Conservation (phyloP, 2,329 filamentous ascomycete species). For the Dothistroma septosporum region DNA sequence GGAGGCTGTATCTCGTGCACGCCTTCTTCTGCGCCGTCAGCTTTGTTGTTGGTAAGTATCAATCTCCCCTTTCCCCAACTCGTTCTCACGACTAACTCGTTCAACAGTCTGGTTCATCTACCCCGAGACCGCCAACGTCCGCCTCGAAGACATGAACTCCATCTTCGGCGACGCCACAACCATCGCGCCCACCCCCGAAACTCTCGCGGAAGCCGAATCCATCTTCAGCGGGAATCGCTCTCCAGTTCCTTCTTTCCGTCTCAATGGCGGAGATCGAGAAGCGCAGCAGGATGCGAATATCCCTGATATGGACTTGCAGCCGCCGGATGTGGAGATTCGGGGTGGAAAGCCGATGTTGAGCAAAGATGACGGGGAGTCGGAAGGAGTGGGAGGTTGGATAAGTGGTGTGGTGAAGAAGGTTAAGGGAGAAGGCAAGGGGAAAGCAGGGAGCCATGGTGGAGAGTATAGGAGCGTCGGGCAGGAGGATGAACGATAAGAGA, state of each 20-base stretch:
- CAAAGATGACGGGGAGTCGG: conserved; percentile 38
- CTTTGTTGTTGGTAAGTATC: conserved; percentile 84
- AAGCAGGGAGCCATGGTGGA: conserved; percentile 29
- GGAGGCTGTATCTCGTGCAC: conserved; percentile 91
- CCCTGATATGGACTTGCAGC: conserved; percentile 76
- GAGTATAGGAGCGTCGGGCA: conserved; percentile 47
- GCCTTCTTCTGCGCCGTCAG: conserved; percentile 94
- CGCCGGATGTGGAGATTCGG: conserved; percentile 57
- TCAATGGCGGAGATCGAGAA: conserved; percentile 44
- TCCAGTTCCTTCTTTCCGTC: conserved; percentile 72
- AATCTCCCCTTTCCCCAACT: neutral
- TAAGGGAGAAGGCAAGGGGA: conserved; percentile 38
- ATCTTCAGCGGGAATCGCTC: conserved; percentile 69
- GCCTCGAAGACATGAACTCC: conserved; percentile 92
- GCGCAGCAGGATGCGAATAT: conserved; percentile 54
- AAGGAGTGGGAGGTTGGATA: conserved; percentile 67
- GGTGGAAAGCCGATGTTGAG: conserved; percentile 48
- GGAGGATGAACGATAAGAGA: conserved; percentile 34
- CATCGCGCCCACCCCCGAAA: conserved; percentile 71
- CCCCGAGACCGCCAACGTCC: conserved; percentile 91
- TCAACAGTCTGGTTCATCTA: conserved; percentile 88
- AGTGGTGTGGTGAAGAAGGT: conserved; percentile 57
- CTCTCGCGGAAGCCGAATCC: conserved; percentile 75
- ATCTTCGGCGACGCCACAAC: conserved; percentile 92
- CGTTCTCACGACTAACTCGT: neutral